Evolutionary conservation across 2,329 filamentous ascomycete species (phyloP).

Genomic region (Ceratocystis harringtonii): DNA sequence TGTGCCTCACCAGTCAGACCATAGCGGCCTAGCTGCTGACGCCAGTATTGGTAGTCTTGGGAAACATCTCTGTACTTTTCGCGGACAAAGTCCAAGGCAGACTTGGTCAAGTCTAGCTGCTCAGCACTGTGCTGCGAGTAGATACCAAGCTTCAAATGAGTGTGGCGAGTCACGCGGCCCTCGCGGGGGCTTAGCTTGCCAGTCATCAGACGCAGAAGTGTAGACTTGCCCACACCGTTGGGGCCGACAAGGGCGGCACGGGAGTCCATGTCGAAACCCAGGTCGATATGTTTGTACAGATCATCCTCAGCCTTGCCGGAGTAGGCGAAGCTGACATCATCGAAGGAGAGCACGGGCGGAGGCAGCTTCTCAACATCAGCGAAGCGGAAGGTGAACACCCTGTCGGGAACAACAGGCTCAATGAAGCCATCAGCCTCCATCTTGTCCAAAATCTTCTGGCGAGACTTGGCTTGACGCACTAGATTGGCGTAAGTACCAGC

Average conservation of each 20-base stretch:
- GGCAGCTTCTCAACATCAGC: slow-evolving; percentile 99
- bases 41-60: slow-evolving; percentile 99
- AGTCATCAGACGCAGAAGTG: slow-evolving; percentile 88
- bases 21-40: slow-evolving; percentile 90
- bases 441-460: slow-evolving; percentile 99
- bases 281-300: slow-evolving; percentile 89
- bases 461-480: slow-evolving; percentile 95
- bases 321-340: slow-evolving; percentile 97
- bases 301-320: slow-evolving; percentile 79
- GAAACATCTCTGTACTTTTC: slow-evolving; percentile 82
- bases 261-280: slow-evolving; percentile 99
- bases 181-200: slow-evolving; percentile 76
- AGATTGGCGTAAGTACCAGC: slow-evolving; percentile 99
- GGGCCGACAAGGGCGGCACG: slow-evolving; percentile 92
- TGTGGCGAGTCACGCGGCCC: slow-evolving; percentile 78
- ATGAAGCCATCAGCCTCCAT: slow-evolving; percentile 99
- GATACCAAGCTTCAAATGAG: slow-evolving; percentile 93
- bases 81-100: slow-evolving; percentile 88
- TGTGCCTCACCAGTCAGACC: slow-evolving; percentile 86
- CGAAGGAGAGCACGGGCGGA: slow-evolving; percentile 87
- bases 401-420: slow-evolving; percentile 70
- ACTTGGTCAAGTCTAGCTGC: slow-evolving; percentile 97
- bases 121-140: slow-evolving; percentile 98
- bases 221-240: slow-evolving; percentile 98
- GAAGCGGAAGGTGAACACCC: slow-evolving; percentile 94